phyloP scores from a whole-genome alignment of 2,329 filamentous ascomycete species.

The Arthrobotrys sphaeroides region DNA sequence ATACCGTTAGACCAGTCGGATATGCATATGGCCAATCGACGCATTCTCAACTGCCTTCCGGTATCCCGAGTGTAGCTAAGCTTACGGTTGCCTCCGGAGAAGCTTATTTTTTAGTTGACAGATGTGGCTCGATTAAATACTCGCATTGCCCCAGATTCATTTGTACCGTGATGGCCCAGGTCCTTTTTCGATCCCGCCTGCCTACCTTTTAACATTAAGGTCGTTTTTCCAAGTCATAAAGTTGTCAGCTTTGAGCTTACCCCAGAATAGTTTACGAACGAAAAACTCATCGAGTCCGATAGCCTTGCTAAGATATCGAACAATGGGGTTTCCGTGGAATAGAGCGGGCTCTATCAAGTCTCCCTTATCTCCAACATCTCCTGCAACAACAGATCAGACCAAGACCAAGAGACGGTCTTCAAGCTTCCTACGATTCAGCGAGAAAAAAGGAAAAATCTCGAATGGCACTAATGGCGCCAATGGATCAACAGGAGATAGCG shows the following conservation, averaged over 20 bases:
- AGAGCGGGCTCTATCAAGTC: constrained; percentile 30
- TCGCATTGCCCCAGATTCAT: neutral
- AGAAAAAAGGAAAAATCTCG: constrained; percentile 32
- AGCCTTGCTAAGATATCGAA: neutral
- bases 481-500: constrained; percentile 5
- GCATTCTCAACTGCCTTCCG: constrained; percentile 17
- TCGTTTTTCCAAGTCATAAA: neutral
- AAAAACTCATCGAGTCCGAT: neutral
- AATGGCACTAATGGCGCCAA: constrained; percentile 14
- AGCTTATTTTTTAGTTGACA: neutral
- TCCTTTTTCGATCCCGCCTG: neutral
- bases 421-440: constrained; percentile 35
- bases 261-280: neutral
- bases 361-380: neutral
- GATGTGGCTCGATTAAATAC: constrained; percentile 17
- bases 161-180: neutral
- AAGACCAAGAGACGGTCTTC: constrained; percentile 39
- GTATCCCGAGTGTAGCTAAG: constrained; percentile 7
- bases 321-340: constrained; percentile 47
- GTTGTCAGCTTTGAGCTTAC: neutral
- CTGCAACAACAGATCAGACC: neutral
- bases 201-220: neutral
- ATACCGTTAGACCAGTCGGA: neutral
- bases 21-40: neutral
- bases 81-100: neutral